A percentile compares a stretch with the other conserved stretches of the same genome.
Evolutionary conservation across 805 yeast genomes (phyloP).

Genomic region (Pichia nakasei): DNA sequence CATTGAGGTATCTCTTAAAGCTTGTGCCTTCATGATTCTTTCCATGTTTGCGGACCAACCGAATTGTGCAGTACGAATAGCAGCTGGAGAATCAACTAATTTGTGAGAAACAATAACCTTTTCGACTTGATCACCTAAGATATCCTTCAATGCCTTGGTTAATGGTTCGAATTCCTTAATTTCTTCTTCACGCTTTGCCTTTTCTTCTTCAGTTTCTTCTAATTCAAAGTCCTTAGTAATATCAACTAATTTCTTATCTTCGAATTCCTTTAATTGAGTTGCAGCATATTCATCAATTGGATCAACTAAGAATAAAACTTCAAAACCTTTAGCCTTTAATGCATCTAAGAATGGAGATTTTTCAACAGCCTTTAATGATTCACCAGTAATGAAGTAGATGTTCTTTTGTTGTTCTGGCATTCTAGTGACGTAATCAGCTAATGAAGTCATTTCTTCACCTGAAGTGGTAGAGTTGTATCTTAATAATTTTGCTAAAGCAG

Average conservation of each 20-base stretch:
- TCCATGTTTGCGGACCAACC: conserved; percentile 99
- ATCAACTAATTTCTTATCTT: conserved; percentile 97
- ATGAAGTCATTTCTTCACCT: conserved; percentile 85
- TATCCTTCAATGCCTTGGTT: conserved; percentile 92
- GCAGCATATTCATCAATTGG: conserved; percentile 99
- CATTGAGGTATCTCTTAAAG: conserved; percentile 97
- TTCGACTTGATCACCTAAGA: conserved; percentile 97
- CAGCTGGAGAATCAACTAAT: conserved; percentile 98
- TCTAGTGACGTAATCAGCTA: conserved; percentile 95
- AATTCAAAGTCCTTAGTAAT: conserved; percentile 98
- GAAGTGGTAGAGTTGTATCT: conserved; percentile 97
- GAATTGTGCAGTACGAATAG: conserved; percentile 99
- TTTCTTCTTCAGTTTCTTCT: conserved; percentile 98
- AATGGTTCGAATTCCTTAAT: conserved; percentile 85
- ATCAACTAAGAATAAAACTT: conserved; percentile 94
- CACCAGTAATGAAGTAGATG: conserved; percentile 99
- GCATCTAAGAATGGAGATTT: conserved; percentile 99
- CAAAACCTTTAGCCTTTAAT: conserved; percentile 96
- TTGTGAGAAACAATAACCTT: conserved; percentile 98
- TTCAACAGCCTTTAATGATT: conserved; percentile 93
- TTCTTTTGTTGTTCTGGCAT: conserved; percentile 99
- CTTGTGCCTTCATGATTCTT: conserved; percentile 99
- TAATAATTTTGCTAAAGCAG: conserved; percentile 88
- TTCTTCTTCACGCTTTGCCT: conserved; percentile 88
- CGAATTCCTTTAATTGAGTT: conserved; percentile 98